Base-by-base conservation (phyloP, 768 basidiomycete genomes). In the Suillus alpinus region DNA sequence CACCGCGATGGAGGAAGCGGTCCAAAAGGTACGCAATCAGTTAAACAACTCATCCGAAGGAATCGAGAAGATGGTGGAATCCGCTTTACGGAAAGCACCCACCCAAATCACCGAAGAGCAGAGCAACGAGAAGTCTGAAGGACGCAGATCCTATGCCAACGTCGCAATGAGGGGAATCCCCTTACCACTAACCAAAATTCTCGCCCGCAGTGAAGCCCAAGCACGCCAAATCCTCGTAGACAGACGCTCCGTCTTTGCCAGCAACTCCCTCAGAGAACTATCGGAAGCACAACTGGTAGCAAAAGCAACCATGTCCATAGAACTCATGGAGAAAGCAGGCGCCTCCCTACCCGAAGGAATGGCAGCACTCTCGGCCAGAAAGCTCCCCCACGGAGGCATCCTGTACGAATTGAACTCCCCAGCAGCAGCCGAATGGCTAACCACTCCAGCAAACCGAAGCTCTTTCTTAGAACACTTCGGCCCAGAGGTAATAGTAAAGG, bases 341-440 rank as follows among this genome's bases (percentile, higher is more conserved):
- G 4, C n/a, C 4, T 9, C 3, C 6, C n/a, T n/a, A 0, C 34
- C 47, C 20, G 0, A 29, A 6, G 31, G 34, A 16, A 43, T 43
- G n/a, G n/a, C n/a, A 20, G 7, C 16, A 8, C 41, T 43, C n/a
- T 43, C 47, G 4, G 26, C 58, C 9, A 14, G n/a, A 8, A 29
- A 50, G 6, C 52, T 67, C 6, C 18, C 46, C 6, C 59, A 64
- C 12, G 67, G 69, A 0, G 64, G 63, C 0, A 50, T 72, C 0
- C 13, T 69, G 1, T 58, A 63, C 6, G 63, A 68, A 18, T 20
- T 72, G 4, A 59, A 56, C 41, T 29, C 61, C 9, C 44, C 37
- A 8, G 55, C 58, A 13, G 62, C 63, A 0, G 66, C 60, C 0
- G 29, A 50, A 0, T 73, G 73, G 73, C 40, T 72, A 1, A 44